phyloP scores from a whole-genome alignment of 2,329 filamentous ascomycete species.

The Fusarium longipes region DNA sequence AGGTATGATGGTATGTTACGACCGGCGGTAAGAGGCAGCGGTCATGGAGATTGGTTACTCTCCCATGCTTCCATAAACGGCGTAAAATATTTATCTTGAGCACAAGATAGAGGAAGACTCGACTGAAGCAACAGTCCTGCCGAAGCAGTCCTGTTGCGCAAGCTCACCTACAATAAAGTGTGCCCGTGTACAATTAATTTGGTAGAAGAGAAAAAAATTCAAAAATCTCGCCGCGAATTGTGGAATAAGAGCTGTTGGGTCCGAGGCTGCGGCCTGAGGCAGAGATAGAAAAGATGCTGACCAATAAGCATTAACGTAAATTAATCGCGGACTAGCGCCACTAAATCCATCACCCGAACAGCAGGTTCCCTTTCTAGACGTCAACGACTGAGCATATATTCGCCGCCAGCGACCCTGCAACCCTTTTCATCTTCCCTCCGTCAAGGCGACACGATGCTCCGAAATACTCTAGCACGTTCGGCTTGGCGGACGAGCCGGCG shows the following conservation, averaged over 20 bases:
- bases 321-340: slow-evolving; percentile 58
- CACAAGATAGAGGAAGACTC: slow-evolving; percentile 80
- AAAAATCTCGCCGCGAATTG: slow-evolving; percentile 39
- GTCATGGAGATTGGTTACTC: slow-evolving; percentile 68
- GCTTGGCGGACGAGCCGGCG: slow-evolving; percentile 73
- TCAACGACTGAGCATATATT: slow-evolving; percentile 56
- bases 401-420: slow-evolving; percentile 52
- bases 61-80: slow-evolving; percentile 79
- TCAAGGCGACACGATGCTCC: slow-evolving; percentile 75
- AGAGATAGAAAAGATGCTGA: slow-evolving; percentile 30
- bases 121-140: slow-evolving; percentile 60
- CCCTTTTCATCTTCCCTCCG: slow-evolving; percentile 57
- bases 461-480: slow-evolving; percentile 75
- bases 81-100: slow-evolving; percentile 69
- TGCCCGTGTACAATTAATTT: slow-evolving; percentile 73
- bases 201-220: slow-evolving; percentile 53
- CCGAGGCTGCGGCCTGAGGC: slow-evolving; percentile 53
- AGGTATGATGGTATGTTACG: slow-evolving; percentile 65
- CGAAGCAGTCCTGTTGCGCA: slow-evolving; percentile 58
- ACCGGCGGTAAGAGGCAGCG: slow-evolving; percentile 79
- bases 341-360: slow-evolving; percentile 54
- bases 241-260: slow-evolving; percentile 24
- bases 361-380: slow-evolving; percentile 54
- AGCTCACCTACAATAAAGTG: slow-evolving; percentile 79
- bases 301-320: slow-evolving; percentile 60